These are phyloP conservation scores for Mycosarcoma mackinlayi DNA, from an alignment of 1,284 basidiomycete genomes.

Conservation along the genomic window DNA sequence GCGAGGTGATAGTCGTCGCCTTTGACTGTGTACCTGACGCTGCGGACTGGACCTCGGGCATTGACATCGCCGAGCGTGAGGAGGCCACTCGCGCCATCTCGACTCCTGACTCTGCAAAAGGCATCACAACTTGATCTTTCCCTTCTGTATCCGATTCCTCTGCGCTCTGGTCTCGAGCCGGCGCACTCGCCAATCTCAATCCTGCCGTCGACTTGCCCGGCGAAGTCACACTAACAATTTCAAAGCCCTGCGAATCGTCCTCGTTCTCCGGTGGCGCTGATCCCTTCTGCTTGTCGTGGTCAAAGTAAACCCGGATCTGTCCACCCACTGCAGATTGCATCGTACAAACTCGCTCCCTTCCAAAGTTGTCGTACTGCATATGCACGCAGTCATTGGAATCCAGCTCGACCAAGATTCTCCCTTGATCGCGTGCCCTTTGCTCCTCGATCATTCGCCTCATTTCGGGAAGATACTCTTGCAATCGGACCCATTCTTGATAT, in stretches of 20 bases:
- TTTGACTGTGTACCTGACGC: no score
- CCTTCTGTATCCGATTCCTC: neutral
- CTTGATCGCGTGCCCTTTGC: conserved; percentile 17
- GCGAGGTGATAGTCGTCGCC: no score
- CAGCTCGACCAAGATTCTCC: conserved; percentile 21
- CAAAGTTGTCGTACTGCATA: conserved; percentile 16
- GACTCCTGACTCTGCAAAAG: no score
- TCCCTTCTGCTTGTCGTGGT: neutral
- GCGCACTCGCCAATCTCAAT: conserved; percentile 4
- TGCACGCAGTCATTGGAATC: conserved; percentile 7
- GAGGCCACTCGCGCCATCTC: no score
- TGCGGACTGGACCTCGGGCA: no score
- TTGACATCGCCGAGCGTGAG: no score
- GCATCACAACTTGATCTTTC: neutral
- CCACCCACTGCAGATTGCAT: conserved; percentile 14
- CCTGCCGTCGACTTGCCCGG: conserved; percentile 5
- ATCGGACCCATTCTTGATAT: conserved; percentile 19
- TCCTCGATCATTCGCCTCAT: conserved; percentile 8
- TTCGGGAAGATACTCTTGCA: conserved; percentile 16
- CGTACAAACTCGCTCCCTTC: conserved; percentile 9
- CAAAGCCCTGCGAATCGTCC: conserved; percentile 6
- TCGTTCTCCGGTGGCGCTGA: neutral
- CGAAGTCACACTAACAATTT: conserved; percentile 9
- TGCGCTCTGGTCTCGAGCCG: neutral
- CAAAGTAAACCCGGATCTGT: conserved; percentile 11